Conservation (phyloP, 2,329 filamentous ascomycete species). For the Berkeleyomyces basicola region DNA sequence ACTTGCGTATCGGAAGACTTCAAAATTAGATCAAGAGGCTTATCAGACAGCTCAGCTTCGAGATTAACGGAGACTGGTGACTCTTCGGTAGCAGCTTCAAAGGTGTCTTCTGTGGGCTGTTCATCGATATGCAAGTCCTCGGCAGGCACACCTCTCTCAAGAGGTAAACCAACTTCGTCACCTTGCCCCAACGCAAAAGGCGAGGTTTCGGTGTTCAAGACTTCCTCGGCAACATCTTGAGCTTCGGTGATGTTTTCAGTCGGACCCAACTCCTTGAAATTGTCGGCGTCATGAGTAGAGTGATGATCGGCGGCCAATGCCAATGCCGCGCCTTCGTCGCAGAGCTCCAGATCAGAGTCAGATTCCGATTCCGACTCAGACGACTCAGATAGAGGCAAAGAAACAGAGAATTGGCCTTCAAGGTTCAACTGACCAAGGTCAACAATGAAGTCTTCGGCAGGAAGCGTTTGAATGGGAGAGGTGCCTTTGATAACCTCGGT, state of each 20-base stretch:
- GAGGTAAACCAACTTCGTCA: background rate
- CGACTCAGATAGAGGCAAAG: background rate
- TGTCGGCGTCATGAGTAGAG: background rate
- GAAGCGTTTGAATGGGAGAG: background rate
- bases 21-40: background rate
- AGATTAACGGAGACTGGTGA: background rate
- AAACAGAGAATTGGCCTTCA: background rate
- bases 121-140: background rate
- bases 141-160: background rate
- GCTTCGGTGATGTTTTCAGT: background rate
- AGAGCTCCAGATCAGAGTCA: background rate
- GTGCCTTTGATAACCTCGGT: background rate
- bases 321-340: background rate
- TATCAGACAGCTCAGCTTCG: background rate
- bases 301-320: background rate
- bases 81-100: background rate
- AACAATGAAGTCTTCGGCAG: background rate
- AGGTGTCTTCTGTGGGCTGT: background rate
- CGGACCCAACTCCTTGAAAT: background rate
- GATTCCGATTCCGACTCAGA: background rate
- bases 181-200: background rate
- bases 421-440: background rate
- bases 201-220: background rate
- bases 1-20: no score
- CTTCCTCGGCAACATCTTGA: no score